A percentile compares a stretch with the other conserved stretches of the same genome.
Evolutionary conservation across 179 eudicot genomes (phyloP).

Genomic region (Beta macrorhiza): DNA sequence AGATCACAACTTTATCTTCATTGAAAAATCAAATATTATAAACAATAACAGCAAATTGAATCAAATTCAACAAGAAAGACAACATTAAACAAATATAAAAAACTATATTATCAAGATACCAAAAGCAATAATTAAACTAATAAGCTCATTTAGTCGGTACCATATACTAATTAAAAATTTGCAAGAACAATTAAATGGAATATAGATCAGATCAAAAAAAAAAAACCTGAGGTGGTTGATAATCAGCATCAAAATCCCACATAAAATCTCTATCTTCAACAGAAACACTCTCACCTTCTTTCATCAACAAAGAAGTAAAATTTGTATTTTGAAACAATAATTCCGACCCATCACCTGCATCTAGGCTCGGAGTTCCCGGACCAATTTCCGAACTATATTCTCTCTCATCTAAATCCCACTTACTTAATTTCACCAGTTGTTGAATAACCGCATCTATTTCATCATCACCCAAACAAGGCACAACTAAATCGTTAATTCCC

Average conservation of each 20-base stretch:
- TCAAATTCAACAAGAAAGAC: background rate
- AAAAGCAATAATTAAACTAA: background rate
- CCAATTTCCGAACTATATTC: conserved; percentile 25
- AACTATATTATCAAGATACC: background rate
- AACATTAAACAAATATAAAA: background rate
- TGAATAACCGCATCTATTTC: conserved; percentile 16
- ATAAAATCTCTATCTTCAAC: conserved; percentile 27
- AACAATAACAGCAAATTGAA: background rate
- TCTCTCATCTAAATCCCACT: conserved; percentile 28
- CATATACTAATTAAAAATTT: background rate
- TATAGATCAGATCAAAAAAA: background rate
- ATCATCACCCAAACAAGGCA: conserved; percentile 25
- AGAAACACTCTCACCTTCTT: conserved; percentile 17
- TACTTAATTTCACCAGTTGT: conserved; percentile 26
- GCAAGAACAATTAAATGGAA: background rate
- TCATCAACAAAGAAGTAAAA: conserved; percentile 30
- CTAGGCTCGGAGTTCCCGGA: conserved; percentile 34
- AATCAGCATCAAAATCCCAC: conserved; percentile 36
- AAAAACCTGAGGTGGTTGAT: conserved; percentile 29
- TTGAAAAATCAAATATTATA: too few species aligned
- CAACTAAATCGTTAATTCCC: conserved; percentile 23
- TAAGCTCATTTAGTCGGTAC: background rate
- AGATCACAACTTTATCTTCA: background rate
- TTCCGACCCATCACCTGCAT: conserved; percentile 17
- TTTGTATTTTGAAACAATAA: conserved; percentile 7